These are phyloP conservation scores for Drosera capensis DNA, from an alignment of 148 eudicot genomes.

Conservation along the genomic window DNA sequence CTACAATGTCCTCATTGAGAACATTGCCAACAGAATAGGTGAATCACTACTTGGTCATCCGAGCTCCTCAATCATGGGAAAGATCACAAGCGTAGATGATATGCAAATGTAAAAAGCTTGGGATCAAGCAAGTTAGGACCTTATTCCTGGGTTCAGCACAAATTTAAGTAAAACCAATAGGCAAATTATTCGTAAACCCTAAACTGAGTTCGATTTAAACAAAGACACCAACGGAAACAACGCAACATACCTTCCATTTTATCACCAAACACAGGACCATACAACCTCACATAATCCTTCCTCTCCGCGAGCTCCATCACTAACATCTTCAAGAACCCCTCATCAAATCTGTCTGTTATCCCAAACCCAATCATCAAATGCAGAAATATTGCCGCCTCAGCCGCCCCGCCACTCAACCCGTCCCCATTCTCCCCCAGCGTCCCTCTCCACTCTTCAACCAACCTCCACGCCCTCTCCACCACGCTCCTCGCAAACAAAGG, in stretches of 20 bases:
- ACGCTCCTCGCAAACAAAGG: constrained; percentile 8
- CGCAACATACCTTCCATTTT: constrained; percentile 13
- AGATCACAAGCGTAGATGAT: too few species aligned
- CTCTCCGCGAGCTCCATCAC: constrained; percentile 15
- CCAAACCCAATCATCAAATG: constrained; percentile 22
- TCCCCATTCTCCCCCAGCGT: constrained; percentile 7
- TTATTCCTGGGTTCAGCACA: too few species aligned
- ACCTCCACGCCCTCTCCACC: constrained; percentile 16
- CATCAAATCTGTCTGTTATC: constrained; percentile 18
- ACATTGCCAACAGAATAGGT: too few species aligned
- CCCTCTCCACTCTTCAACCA: constrained; percentile 18
- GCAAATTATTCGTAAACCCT: too few species aligned
- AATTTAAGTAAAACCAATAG: too few species aligned
- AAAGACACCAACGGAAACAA: background rate
- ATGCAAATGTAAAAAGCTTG: too few species aligned
- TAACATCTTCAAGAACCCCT: constrained; percentile 18
- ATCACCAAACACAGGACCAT: constrained; percentile 14
- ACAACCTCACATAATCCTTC: constrained; percentile 20
- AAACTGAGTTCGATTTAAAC: too few species aligned
- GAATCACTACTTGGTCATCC: too few species aligned
- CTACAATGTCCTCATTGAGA: too few species aligned
- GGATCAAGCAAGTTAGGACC: too few species aligned
- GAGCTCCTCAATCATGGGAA: too few species aligned
- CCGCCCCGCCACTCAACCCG: constrained; percentile 7
- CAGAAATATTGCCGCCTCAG: constrained; percentile 18